Conservation (phyloP, 176 grass and related monocot genomes). For the Urochloa ruziziensis region DNA sequence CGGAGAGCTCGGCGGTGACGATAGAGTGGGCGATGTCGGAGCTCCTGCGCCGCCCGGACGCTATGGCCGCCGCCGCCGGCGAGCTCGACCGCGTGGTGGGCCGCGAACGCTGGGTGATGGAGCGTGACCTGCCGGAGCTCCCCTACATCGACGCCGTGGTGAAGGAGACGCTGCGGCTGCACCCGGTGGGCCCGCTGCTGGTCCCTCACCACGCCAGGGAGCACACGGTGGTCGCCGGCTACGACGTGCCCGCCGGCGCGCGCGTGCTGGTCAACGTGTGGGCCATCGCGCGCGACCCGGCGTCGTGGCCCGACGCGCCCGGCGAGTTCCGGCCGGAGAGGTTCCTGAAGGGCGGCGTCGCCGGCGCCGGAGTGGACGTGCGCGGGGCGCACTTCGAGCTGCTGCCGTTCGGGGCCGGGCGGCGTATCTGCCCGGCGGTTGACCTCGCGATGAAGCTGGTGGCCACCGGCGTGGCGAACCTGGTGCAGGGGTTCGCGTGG, state of each 20-base stretch:
- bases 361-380: conserved; percentile 29
- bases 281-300: conserved; percentile 56
- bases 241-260: conserved; percentile 52
- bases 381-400: conserved; percentile 58
- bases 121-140: conserved; percentile 44
- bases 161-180: conserved; percentile 64
- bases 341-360: conserved; percentile 23
- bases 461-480: conserved; percentile 38
- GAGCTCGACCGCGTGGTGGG: conserved; percentile 61
- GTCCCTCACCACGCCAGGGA: conserved; percentile 52
- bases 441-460: conserved; percentile 58
- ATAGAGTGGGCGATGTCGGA: conserved; percentile 66
- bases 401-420: conserved; percentile 60
- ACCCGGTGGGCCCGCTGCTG: conserved; percentile 58
- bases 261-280: conserved; percentile 63
- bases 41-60: conserved; percentile 39
- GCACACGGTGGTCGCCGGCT: conserved; percentile 39
- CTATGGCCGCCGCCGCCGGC: conserved; percentile 22
- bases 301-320: conserved; percentile 50
- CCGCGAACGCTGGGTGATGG: conserved; percentile 29
- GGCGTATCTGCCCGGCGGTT: conserved; percentile 69
- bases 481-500: conserved; percentile 60
- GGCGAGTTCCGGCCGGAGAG: conserved; percentile 53
- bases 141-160: conserved; percentile 69
- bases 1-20: conserved; percentile 59